Percentiles rank a stretch among this genome's conserved stretches.
These are phyloP conservation scores for Micractinium sp. DNA, from an alignment of 139 green algal species.

Conservation along the genomic window DNA sequence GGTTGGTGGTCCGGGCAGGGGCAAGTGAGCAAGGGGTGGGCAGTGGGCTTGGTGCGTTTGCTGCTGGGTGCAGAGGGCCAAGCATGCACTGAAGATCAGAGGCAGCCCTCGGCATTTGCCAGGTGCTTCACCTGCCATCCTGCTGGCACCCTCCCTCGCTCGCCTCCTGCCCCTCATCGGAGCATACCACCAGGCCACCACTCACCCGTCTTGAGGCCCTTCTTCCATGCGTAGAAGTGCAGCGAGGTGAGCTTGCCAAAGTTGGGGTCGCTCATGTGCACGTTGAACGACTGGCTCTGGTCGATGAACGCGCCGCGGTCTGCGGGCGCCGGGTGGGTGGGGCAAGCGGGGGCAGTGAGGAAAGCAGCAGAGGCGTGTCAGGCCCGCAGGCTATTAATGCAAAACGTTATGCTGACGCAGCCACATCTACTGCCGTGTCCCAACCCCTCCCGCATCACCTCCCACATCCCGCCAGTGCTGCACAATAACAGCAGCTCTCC, in stretches of 20 bases:
- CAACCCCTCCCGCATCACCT: no score
- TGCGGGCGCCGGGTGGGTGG: constrained; percentile 7
- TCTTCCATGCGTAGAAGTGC: constrained; percentile 98
- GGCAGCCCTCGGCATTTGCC: neutral
- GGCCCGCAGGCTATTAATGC: no score
- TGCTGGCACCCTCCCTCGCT: no score
- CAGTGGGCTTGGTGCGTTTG: neutral
- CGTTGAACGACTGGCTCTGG: constrained; percentile 98
- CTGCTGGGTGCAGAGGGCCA: neutral
- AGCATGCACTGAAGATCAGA: neutral
- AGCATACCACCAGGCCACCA: neutral
- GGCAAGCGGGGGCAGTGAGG: neutral
- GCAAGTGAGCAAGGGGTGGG: neutral
- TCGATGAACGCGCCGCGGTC: constrained; percentile 98
- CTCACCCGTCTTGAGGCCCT: constrained; percentile 73
- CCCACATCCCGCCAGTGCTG: no score
- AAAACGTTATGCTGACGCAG: no score
- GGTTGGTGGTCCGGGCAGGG: neutral
- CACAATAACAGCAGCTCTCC: no score
- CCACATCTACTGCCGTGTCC: neutral
- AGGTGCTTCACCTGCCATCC: neutral
- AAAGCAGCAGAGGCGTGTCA: no score
- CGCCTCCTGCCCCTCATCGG: neutral
- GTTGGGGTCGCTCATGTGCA: constrained; percentile 99
- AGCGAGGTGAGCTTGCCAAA: constrained; percentile 99